Base-by-base conservation (phyloP, 2,329 filamentous ascomycete genomes). In the Cercospora brassicicola region DNA sequence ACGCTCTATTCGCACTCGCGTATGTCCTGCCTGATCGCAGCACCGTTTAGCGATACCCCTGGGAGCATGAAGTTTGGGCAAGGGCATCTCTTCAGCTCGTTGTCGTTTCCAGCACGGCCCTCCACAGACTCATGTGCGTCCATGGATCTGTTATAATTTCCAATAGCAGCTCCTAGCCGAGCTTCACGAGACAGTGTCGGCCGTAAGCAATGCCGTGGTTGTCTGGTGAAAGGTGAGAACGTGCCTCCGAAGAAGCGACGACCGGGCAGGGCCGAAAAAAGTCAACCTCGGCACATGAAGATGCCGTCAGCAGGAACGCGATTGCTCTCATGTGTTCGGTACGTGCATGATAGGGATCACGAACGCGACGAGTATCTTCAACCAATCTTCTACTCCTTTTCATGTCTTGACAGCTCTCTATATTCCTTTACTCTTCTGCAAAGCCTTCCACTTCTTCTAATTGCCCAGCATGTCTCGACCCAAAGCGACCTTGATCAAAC, bases 401-500 rank as follows among this genome's bases (percentile, higher is more conserved):
- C 20, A 45, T 64, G 62, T 64, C 31, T 57, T 6, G 7, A 56
- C 30, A 26, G 33, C 6, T 9, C 13, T 64, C 4, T 1, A 10
- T 23, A 9, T 39, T 45, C 62, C 13, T 30, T 45, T 18, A 36
- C 9, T 61, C 1, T 26, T 36, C 53, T 11, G 26, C 10, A 23
- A 4, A 60, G 33, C 13, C 9, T 42, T 8, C 36, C 15, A 5
- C 23, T 13, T 48, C 15, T 53, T 28, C 55, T 51, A 6, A 26
- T 15, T 3, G 36, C 45, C n/a, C 23, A 64, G 30, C 56, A 68
- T 68, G 67, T 65, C 67, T 28, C 56, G 66, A 61, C 64, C 55
- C 30, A 70, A 71, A 56, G 73, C 78, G 11, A 80, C 78, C 73
- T 85, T 96, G 64, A 88, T 97, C 72, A 87, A 88, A 75, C 90